Evolutionary conservation across 2,329 filamentous ascomycete genomes (phyloP).

Genomic region (Teratosphaeria epicoccoides): DNA sequence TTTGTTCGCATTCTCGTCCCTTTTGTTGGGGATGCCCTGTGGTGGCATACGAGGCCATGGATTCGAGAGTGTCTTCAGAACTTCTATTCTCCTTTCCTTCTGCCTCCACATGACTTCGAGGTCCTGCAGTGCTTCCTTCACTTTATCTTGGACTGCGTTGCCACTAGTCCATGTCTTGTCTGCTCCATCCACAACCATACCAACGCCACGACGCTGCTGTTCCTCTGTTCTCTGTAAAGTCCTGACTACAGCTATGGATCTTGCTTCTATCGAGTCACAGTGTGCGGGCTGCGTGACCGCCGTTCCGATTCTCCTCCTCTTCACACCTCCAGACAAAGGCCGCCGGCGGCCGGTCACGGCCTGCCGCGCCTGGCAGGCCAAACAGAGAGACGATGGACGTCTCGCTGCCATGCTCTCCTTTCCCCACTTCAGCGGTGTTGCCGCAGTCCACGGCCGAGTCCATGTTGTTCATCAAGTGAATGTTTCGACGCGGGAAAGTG

Average conservation of each 20-base stretch:
- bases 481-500: not conserved
- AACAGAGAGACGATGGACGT: conserved; percentile 12
- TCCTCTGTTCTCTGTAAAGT: not conserved
- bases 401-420: conserved; percentile 12
- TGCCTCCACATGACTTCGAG: conserved; percentile 16
- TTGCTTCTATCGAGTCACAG: not conserved
- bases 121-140: conserved; percentile 7
- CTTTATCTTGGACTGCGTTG: conserved; percentile 1
- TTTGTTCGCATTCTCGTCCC: not conserved
- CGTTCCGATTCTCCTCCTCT: conserved; percentile 9
- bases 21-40: conserved; percentile 1
- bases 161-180: not conserved
- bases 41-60: conserved; percentile 12
- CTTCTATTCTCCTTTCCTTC: conserved; percentile 13
- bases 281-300: conserved; percentile 1
- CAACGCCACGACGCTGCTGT: not conserved
- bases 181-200: not conserved
- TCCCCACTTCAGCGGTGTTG: no score
- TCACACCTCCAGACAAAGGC: conserved; percentile 3
- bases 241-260: not conserved
- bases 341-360: conserved; percentile 9
- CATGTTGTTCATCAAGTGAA: not conserved
- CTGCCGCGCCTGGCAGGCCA: conserved; percentile 15
- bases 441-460: not conserved
- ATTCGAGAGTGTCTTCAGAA: conserved; percentile 18